Percentiles rank a stretch among this genome's conserved stretches.
phyloP scores from a whole-genome alignment of 306 rosid genomes.

The Dalbergia cochinchinensis region DNA sequence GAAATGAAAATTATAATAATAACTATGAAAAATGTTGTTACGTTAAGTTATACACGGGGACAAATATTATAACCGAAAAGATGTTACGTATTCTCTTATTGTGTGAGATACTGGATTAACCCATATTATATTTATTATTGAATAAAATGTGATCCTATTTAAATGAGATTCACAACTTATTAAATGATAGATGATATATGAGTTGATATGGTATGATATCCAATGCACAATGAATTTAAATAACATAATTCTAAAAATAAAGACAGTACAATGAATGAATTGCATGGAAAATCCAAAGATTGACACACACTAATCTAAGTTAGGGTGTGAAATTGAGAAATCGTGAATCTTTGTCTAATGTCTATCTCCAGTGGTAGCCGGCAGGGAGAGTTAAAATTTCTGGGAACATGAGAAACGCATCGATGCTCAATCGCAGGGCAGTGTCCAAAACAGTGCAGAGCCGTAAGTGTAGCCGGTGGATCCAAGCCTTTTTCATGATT shows the following conservation, averaged over 20 bases:
- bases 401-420: slow-evolving; percentile 5
- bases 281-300: neutral
- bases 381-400: neutral
- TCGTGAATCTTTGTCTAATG: neutral
- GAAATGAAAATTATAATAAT: neutral
- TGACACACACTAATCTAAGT: neutral
- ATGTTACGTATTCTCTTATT: too few species aligned
- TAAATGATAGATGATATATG: too few species aligned
- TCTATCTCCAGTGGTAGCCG: neutral
- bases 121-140: too few species aligned
- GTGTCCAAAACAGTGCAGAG: neutral
- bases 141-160: too few species aligned
- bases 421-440: neutral
- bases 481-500: neutral
- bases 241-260: too few species aligned
- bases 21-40: neutral
- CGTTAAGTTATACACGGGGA: neutral
- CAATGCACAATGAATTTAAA: too few species aligned
- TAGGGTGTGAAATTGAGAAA: neutral
- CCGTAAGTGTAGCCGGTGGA: neutral
- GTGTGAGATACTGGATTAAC: too few species aligned
- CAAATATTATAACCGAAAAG: too few species aligned
- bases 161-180: too few species aligned
- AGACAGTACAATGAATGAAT: too few species aligned
- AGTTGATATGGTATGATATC: too few species aligned